A percentile compares a stretch with the other conserved stretches of the same genome.
These are phyloP conservation scores for Mariannaea sp. DNA, from an alignment of 2,329 filamentous ascomycete genomes.

Conservation along the genomic window DNA sequence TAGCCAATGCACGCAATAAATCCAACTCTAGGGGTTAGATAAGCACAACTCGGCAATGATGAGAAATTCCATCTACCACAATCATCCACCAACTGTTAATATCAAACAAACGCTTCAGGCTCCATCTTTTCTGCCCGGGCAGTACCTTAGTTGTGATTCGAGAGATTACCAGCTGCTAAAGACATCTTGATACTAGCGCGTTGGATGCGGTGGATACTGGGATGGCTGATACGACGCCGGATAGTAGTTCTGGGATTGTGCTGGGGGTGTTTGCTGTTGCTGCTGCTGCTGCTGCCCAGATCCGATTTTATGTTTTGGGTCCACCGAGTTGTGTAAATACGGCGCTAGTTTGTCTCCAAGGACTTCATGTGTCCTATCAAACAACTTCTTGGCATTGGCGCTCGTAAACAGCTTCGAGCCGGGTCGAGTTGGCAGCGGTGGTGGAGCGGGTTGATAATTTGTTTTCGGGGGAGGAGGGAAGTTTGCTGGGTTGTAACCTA, in stretches of 20 bases:
- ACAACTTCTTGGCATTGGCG: slow-evolving; percentile 43
- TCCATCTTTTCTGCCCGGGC: slow-evolving; percentile 3
- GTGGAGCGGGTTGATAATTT: slow-evolving; percentile 36
- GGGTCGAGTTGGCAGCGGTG: slow-evolving; percentile 27
- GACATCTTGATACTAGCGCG: slow-evolving; percentile 31
- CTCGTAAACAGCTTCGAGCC: slow-evolving; percentile 39
- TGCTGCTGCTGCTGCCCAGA: slow-evolving; percentile 21
- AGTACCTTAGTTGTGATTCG: slow-evolving; percentile 12
- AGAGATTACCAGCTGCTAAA: slow-evolving; percentile 16
- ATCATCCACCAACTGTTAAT: no score
- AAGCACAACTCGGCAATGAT: no score
- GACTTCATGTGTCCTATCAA: slow-evolving; percentile 43
- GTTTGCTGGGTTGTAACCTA: slow-evolving; percentile 31
- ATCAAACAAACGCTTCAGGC: not conserved
- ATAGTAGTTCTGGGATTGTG: slow-evolving; percentile 9
- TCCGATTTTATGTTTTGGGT: slow-evolving; percentile 18
- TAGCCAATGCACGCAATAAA: no score
- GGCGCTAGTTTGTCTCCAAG: slow-evolving; percentile 43
- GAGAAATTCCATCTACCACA: no score
- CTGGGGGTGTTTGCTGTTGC: slow-evolving; percentile 20
- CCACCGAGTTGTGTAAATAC: slow-evolving; percentile 33
- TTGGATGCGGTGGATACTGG: slow-evolving; percentile 27
- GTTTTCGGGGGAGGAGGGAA: slow-evolving; percentile 43
- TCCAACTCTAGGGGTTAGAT: no score
- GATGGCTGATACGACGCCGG: slow-evolving; percentile 2